phyloP scores from a whole-genome alignment of 768 basidiomycete species.

The Podaxis sp. region DNA sequence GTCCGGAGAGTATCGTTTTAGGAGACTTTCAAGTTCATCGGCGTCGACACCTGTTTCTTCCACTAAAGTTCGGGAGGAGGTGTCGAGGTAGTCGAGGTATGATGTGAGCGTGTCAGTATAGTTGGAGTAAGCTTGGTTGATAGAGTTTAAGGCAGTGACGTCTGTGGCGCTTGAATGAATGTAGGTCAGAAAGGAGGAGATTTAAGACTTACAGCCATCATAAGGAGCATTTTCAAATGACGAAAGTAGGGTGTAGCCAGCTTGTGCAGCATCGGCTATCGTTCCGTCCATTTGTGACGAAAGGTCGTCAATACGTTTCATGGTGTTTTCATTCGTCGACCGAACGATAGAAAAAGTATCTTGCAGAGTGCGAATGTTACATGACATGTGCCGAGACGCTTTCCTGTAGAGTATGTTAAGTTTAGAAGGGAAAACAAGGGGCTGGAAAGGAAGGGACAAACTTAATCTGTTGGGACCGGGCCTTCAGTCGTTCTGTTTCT shows the following conservation, averaged over 20 bases:
- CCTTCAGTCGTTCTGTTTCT: slow-evolving; percentile 26
- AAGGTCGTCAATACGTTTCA: not conserved
- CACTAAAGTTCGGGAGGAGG: not conserved
- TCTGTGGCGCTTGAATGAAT: not conserved
- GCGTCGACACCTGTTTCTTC: not conserved
- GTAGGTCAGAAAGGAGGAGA: not conserved
- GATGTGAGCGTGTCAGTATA: not conserved
- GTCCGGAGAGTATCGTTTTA: slow-evolving; percentile 8
- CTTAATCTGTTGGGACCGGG: slow-evolving; percentile 31
- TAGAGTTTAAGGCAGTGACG: not conserved
- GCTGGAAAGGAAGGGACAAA: slow-evolving; percentile 11
- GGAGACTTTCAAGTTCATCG: not conserved
- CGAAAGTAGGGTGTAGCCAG: not conserved
- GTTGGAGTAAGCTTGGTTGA: not conserved
- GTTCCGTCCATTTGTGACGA: slow-evolving; percentile 10
- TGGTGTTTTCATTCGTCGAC: not conserved
- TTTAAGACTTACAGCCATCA: not conserved
- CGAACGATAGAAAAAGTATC: not conserved
- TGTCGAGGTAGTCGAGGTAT: not conserved
- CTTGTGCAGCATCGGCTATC: not conserved
- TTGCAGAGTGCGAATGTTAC: not conserved
- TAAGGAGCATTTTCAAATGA: not conserved
- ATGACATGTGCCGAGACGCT: not conserved
- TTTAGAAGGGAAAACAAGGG: not conserved
- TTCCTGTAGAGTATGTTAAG: not conserved